Base-by-base conservation (phyloP, 768 basidiomycete genomes). In the Suillus cothurnatus region DNA sequence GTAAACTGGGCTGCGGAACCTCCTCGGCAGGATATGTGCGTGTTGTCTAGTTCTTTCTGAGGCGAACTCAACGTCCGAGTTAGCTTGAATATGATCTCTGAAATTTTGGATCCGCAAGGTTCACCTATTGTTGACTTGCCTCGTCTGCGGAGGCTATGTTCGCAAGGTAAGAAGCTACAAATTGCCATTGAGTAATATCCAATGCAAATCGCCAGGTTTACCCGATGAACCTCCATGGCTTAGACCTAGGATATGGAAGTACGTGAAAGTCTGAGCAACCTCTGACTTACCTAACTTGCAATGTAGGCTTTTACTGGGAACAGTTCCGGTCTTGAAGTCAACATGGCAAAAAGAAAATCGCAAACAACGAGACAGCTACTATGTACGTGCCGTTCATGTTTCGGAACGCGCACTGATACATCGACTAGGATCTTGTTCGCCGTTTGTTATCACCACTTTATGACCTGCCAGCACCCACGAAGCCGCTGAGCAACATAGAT, bases 231-330 rank as follows among this genome's bases (percentile, higher is more conserved):
- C 92, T 50, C 77, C 82, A 6, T 93, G 91, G 90, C 80, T 93
- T 67, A 84, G 92, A 49, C 89, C 91, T 34, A 82, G 89, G 50
- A 81, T 91, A 70, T 93, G 92, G 92, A 91, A 86, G 92, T 91
- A 67, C 73, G 88, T 78, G 36, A 52, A 39, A 28, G 45, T 23
- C 26, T 52, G 63, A 19, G 39, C 17, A 36, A 63, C 64, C 55
- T 34, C 34, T 52, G n/a, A 64, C 49, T 67, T 62, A 66, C 53
- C 32, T 67, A 41, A 53, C 34, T 62, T 47, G 23, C 59, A 57
- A 11, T 55, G 61, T 36, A 91, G 89, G 70, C 70, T 93, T 34
- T 78, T 92, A 59, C 81, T 93, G 61, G 88, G 88, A 28, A 83
- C 85, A 4, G 78, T 92, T 38, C 85, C 91, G 0, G 71, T 77